Evolutionary conservation across 2,329 filamentous ascomycete species (phyloP), one percentile per base, ranked within the genome.

Genomic region (Coniochaeta ligniaria): DNA sequence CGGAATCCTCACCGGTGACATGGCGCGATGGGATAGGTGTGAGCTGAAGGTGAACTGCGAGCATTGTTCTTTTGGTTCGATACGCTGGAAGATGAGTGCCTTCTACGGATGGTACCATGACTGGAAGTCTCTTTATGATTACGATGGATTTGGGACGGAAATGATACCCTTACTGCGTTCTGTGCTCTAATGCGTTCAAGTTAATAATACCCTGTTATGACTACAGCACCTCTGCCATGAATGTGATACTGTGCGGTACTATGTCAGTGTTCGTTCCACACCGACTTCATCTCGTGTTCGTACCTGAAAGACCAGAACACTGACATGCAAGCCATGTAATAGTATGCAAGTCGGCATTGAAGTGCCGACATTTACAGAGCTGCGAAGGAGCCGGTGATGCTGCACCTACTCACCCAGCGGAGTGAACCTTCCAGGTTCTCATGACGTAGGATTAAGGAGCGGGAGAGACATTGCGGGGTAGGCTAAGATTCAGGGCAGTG

Each of bases 381-480:
- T n/a, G n/a, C n/a, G n/a, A n/a, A n/a, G n/a, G n/a, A n/a, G n/a
- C n/a, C n/a, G n/a, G n/a, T n/a, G n/a, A n/a, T n/a, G n/a, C n/a
- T n/a, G n/a, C n/a, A n/a, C n/a, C n/a, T n/a, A n/a, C n/a, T n/a
- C n/a, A n/a, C n/a, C n/a, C n/a, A n/a, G n/a, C n/a, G n/a, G n/a
- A n/a, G n/a, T 31, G 28, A 31, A 31, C 5, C 28, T 31, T 31
- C n/a, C n/a, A n/a, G n/a, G n/a, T n/a, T 31, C 9, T 31, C 5
- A 31, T 31, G 28, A 31, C 28, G 28, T 31, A 31, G 28, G 5
- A 31, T 31, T 31, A n/a, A n/a, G n/a, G n/a, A n/a, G 38, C 41
- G 41, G 41, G 6, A 45, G 41, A 9, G 41, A 17, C 22, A 28
- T 55, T 56, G 58, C 38, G 58, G 58, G 58, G 58, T 60, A 55